Conservation (phyloP, 352 stramenopile species). For the Pythium utonaiense region DNA sequence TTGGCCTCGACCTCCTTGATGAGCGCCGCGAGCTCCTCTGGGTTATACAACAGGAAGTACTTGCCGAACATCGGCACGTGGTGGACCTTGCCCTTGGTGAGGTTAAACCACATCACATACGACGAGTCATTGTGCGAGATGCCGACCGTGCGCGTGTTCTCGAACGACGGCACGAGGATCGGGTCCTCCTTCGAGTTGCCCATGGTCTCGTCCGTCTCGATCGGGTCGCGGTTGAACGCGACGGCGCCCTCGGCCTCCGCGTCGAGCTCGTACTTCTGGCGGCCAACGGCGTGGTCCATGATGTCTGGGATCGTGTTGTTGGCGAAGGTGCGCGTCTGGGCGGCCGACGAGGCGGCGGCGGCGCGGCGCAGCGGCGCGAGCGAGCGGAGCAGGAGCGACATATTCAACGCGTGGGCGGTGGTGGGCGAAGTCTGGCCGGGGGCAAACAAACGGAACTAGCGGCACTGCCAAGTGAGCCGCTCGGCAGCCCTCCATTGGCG, state of each 20-base stretch:
- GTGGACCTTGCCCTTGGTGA: conserved; percentile 85
- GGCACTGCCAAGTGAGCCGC: conserved; percentile 1
- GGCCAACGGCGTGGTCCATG: conserved; percentile 75
- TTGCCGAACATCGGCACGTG: conserved; percentile 85
- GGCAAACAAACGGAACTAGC: conserved; percentile 12
- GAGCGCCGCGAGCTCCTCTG: conserved; percentile 74
- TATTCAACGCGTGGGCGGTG: too few species aligned
- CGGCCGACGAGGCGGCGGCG: conserved; percentile 29
- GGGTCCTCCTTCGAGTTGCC: conserved; percentile 88
- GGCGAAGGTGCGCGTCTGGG: conserved; percentile 51
- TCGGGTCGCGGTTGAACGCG: conserved; percentile 80
- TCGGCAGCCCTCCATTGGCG: conserved; percentile 9
- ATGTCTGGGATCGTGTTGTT: conserved; percentile 68
- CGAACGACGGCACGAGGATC: conserved; percentile 83
- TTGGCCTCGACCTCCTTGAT: conserved; percentile 84
- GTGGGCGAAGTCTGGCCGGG: not conserved
- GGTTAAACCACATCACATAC: conserved; percentile 87
- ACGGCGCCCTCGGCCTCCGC: conserved; percentile 60
- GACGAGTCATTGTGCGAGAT: conserved; percentile 88
- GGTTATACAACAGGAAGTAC: conserved; percentile 91
- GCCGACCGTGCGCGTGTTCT: conserved; percentile 64
- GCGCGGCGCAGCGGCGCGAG: conserved; percentile 57
- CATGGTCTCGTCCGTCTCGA: conserved; percentile 83
- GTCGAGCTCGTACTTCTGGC: conserved; percentile 73
- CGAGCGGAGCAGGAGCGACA: conserved; percentile 29